These are phyloP conservation scores for Ganoderma resinaceum DNA, from an alignment of 1,284 basidiomycete genomes.

Conservation along the genomic window DNA sequence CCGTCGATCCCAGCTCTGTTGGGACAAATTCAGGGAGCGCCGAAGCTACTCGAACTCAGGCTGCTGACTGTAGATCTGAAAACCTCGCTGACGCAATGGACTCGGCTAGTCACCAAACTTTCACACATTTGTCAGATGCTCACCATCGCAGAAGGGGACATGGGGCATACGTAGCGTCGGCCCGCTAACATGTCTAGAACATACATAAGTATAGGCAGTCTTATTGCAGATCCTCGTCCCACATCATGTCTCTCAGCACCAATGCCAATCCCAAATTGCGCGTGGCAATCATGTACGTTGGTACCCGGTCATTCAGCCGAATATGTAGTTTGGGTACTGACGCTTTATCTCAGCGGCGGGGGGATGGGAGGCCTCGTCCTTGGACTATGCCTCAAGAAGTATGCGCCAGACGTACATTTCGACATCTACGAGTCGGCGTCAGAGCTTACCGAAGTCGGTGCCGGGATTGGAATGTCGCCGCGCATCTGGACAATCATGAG, in stretches of 20 bases:
- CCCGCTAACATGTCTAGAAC: neutral
- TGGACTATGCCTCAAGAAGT: constrained; percentile 44
- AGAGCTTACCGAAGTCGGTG: constrained; percentile 49
- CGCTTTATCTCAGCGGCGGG: constrained; percentile 40
- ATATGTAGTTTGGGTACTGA: neutral
- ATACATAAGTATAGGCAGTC: neutral
- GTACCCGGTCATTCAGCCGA: neutral
- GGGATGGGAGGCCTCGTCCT: constrained; percentile 47
- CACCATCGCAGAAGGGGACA: too few relatives aligned
- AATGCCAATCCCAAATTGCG: neutral
- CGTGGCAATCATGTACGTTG: constrained; percentile 4
- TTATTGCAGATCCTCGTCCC: neutral
- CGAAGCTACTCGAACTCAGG: too few relatives aligned
- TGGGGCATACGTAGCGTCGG: too few relatives aligned
- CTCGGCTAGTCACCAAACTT: too few relatives aligned
- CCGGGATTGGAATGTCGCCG: constrained; percentile 44
- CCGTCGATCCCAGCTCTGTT: too few relatives aligned
- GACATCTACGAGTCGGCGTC: constrained; percentile 49
- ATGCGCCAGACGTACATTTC: constrained; percentile 44
- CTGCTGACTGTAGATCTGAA: too few relatives aligned
- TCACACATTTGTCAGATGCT: too few relatives aligned
- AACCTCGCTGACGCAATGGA: too few relatives aligned
- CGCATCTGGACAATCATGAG: constrained; percentile 33
- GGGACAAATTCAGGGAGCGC: too few relatives aligned
- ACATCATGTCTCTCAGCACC: neutral